Conservation (phyloP, 2,329 filamentous ascomycete genomes). For the Akanthomyces dipterigenus region DNA sequence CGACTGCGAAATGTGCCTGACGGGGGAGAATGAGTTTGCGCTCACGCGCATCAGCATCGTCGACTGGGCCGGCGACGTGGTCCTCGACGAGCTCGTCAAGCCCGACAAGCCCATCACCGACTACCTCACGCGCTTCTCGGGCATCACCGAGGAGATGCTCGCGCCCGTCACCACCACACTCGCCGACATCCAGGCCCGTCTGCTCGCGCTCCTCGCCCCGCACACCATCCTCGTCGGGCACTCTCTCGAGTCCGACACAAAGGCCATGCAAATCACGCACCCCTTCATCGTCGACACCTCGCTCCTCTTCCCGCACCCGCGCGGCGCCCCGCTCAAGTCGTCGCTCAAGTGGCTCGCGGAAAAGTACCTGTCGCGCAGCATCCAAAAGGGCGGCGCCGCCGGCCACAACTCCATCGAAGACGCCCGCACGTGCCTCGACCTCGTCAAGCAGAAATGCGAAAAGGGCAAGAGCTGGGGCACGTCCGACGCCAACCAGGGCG, state of each 20-base stretch:
- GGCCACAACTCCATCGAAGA: slow-evolving; percentile 95
- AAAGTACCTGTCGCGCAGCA: slow-evolving; percentile 79
- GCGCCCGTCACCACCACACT: slow-evolving; percentile 77
- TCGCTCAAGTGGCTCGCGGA: slow-evolving; percentile 84
- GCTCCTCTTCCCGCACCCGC: slow-evolving; percentile 82
- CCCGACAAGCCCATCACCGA: slow-evolving; percentile 81
- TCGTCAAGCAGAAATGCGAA: slow-evolving; percentile 93
- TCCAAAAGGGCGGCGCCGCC: slow-evolving; percentile 67
- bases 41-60: slow-evolving; percentile 85
- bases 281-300: slow-evolving; percentile 92
- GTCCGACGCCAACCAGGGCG: slow-evolving; percentile 61
- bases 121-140: slow-evolving; percentile 87
- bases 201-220: slow-evolving; percentile 66
- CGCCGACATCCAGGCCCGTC: slow-evolving; percentile 69
- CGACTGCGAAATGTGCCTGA: slow-evolving; percentile 97
- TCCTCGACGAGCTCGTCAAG: slow-evolving; percentile 89
- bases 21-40: slow-evolving; percentile 69
- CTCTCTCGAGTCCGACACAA: slow-evolving; percentile 76
- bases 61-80: slow-evolving; percentile 72
- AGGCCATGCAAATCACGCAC: slow-evolving; percentile 77
- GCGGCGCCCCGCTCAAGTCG: slow-evolving; percentile 82
- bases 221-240: slow-evolving; percentile 72
- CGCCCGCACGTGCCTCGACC: slow-evolving; percentile 80
- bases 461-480: slow-evolving; percentile 83
- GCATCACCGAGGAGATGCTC: slow-evolving; percentile 83